These are phyloP conservation scores for Arthroderma uncinatum DNA, from an alignment of 2,329 filamentous ascomycete species.

Conservation along the genomic window DNA sequence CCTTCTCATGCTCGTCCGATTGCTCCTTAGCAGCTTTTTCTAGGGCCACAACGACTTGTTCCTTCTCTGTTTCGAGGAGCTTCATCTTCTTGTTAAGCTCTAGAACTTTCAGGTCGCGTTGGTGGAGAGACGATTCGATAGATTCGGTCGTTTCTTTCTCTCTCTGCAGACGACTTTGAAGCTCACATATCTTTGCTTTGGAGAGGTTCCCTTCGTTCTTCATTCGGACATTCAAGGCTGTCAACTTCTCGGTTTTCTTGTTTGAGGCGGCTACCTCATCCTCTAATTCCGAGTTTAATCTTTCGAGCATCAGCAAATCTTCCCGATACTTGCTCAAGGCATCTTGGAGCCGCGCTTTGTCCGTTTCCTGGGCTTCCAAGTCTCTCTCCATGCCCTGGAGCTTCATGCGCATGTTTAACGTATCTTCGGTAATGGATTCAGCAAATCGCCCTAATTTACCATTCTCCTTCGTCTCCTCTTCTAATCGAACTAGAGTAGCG, in stretches of 20 bases:
- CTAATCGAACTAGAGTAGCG: conserved; percentile 28
- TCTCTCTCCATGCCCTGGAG: conserved; percentile 34
- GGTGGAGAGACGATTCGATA: conserved; percentile 27
- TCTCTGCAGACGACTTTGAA: conserved; percentile 26
- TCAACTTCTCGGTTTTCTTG: conserved; percentile 25
- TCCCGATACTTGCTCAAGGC: conserved; percentile 35
- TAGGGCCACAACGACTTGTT: conserved; percentile 17
- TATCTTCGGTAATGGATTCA: conserved; percentile 35
- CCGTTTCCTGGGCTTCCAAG: conserved; percentile 30
- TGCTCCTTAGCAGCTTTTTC: conserved; percentile 20
- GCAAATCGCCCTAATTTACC: conserved; percentile 30
- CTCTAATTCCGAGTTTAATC: conserved; percentile 33
- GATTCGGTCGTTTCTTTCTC: conserved; percentile 26
- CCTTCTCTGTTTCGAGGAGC: conserved; percentile 25
- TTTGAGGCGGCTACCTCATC: conserved; percentile 25
- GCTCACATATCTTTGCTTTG: conserved; percentile 23
- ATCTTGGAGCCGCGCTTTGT: conserved; percentile 33
- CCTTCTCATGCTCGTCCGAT: conserved; percentile 23
- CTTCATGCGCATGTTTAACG: conserved; percentile 35
- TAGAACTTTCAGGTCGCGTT: conserved; percentile 26
- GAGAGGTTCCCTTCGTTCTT: conserved; percentile 28
- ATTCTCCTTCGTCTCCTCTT: conserved; percentile 29
- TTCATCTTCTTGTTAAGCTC: conserved; percentile 29
- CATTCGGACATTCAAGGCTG: conserved; percentile 25
- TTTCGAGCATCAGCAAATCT: conserved; percentile 35